Conservation (phyloP, 2,329 filamentous ascomycete species). For the Alternaria atra region DNA sequence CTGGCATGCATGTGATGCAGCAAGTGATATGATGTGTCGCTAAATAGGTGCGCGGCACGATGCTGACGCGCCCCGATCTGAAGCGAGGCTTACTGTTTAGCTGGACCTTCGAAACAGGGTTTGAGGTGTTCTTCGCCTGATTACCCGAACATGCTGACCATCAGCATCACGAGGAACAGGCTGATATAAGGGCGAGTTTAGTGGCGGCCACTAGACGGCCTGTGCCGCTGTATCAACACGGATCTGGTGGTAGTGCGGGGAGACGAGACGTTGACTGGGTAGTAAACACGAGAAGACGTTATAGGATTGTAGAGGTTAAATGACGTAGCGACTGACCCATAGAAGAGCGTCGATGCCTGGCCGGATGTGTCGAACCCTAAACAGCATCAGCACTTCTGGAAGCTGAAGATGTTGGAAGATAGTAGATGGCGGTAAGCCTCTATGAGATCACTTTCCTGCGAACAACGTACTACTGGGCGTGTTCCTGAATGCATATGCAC, state of each 20-base stretch:
- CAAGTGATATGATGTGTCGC: background rate
- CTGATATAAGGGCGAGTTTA: background rate
- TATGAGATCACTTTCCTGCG: background rate
- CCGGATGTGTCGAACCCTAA: background rate
- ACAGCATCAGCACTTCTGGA: background rate
- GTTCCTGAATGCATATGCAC: background rate
- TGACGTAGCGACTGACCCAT: background rate
- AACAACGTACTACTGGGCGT: background rate
- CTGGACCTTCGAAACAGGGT: background rate
- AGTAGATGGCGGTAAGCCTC: background rate
- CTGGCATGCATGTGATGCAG: background rate
- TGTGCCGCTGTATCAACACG: conserved; percentile 1
- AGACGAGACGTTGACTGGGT: background rate
- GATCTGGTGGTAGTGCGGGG: background rate
- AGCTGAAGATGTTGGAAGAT: background rate
- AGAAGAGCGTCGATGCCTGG: background rate
- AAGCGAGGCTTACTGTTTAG: conserved; percentile 6
- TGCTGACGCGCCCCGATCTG: conserved; percentile 7
- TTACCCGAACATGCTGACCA: conserved; percentile 1
- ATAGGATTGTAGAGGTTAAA: background rate
- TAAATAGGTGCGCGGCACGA: conserved; percentile 3
- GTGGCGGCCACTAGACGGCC: background rate
- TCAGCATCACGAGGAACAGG: background rate
- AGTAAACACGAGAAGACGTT: background rate
- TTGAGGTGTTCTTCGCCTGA: conserved; percentile 1